Evolutionary conservation across 805 yeast species (phyloP), one percentile per base, ranked within the genome.

Genomic region (Wickerhamia fluorescens): DNA sequence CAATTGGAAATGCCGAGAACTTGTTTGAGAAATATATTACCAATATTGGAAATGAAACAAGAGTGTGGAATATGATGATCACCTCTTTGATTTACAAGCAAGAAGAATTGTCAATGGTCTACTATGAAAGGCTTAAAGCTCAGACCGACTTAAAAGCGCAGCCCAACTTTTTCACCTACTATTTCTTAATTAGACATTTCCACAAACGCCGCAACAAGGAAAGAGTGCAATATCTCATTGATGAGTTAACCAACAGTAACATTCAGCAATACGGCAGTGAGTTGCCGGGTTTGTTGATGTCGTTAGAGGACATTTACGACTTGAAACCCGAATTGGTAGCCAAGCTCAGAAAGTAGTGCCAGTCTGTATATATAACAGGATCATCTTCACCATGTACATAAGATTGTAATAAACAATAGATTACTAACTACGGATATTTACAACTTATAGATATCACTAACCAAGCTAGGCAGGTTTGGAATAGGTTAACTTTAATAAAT

Each of bases 161-260:
- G 24, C 75, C 78, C n/a, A 73, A 73, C 44, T 45, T 53, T 34
- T 73, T 43, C 55, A 70, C 78, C 5, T 73, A 45, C 47, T 71
- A 57, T 48, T 71, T 52, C 49, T 43, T 73, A 40, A 42, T 73
- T 29, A 51, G 46, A 24, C 62, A 62, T 40, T 70, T 61, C 27
- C 28, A 45, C 20, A 47, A 47, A 22, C 42, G 44, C 20, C 49
- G 53, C 16, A 60, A 68, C 35, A 30, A 28, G 14, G 48, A 45
- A 8, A 48, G 51, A 26, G 41, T 61, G 14, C 58, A 61, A 34
- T 47, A 36, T 35, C 44, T 68, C 11, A 36, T 73, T 14, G 46
- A 55, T 21, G 69, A 69, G 30, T 31, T 73, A 27, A 51, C 49
- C 3, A 41, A 47, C 4, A 38, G 47, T 15, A 33, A 51, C 5